A percentile compares a stretch with the other conserved stretches of the same genome.
These are phyloP conservation scores for Cercospora sp. DNA, from an alignment of 2,329 filamentous ascomycete species.

Conservation along the genomic window DNA sequence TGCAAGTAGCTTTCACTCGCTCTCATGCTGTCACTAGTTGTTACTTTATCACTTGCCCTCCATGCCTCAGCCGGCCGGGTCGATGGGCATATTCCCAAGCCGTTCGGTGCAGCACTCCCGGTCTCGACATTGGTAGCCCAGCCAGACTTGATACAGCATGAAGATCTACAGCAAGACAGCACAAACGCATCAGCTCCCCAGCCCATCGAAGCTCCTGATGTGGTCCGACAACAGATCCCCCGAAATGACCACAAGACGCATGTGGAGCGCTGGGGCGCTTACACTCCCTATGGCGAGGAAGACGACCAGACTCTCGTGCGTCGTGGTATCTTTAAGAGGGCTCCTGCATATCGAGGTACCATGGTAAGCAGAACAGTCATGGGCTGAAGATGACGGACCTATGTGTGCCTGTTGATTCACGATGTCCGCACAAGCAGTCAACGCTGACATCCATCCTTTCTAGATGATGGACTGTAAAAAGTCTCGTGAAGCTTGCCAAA, in stretches of 20 bases:
- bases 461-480: not conserved
- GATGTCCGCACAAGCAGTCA: not conserved
- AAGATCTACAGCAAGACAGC: not conserved
- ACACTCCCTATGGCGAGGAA: not conserved
- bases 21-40: not conserved
- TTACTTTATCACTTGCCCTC: not conserved
- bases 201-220: not conserved
- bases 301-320: not conserved
- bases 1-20: not conserved
- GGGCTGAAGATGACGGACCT: not conserved
- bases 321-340: not conserved
- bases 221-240: not conserved
- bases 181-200: not conserved
- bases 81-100: not conserved
- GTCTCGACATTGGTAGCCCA: not conserved
- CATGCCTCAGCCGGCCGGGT: not conserved
- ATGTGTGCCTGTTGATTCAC: not conserved
- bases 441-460: not conserved
- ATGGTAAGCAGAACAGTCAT: not conserved
- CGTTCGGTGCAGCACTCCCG: not conserved
- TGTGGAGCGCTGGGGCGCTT: not conserved
- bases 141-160: not conserved
- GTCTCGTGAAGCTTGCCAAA: not conserved
- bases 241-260: not conserved
- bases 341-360: not conserved